These are phyloP conservation scores for Komagataella phaffii DNA, from an alignment of 805 yeast genomes.

Conservation along the genomic window DNA sequence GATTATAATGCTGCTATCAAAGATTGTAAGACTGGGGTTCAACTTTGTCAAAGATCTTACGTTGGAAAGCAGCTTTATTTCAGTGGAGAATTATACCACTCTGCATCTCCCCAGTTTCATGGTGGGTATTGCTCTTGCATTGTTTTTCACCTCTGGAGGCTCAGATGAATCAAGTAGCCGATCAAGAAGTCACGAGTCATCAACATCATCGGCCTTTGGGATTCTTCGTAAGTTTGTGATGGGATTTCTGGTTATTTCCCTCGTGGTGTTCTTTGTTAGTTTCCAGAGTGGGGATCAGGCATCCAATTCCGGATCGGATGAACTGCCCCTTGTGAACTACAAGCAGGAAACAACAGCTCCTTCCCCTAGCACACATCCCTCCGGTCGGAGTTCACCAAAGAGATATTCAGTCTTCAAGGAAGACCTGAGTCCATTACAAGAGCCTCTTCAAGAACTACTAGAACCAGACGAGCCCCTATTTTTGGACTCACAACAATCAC, in stretches of 20 bases:
- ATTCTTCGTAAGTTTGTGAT: not conserved
- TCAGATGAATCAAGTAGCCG: not conserved
- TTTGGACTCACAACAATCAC: not conserved
- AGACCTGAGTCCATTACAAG: not conserved
- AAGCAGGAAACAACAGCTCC: not conserved
- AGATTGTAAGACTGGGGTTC: not conserved
- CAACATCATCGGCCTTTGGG: not conserved
- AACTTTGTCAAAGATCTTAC: not conserved
- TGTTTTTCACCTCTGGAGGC: not conserved
- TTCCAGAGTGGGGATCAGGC: not conserved
- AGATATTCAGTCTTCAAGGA: not conserved
- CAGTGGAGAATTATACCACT: not conserved
- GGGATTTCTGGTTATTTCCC: not conserved
- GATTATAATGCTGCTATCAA: not conserved
- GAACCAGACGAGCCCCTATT: not conserved
- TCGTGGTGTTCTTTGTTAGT: not conserved
- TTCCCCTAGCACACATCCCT: not conserved
- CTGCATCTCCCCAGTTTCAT: not conserved
- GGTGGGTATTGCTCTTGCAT: not conserved
- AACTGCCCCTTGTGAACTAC: not conserved
- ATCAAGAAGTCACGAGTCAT: not conserved
- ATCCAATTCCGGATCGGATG: not conserved
- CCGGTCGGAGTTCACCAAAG: not conserved
- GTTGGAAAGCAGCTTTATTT: not conserved
- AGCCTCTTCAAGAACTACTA: not conserved